These are phyloP conservation scores for Bruguiera sexangula DNA, from an alignment of 345 rosid species.

Conservation along the genomic window DNA sequence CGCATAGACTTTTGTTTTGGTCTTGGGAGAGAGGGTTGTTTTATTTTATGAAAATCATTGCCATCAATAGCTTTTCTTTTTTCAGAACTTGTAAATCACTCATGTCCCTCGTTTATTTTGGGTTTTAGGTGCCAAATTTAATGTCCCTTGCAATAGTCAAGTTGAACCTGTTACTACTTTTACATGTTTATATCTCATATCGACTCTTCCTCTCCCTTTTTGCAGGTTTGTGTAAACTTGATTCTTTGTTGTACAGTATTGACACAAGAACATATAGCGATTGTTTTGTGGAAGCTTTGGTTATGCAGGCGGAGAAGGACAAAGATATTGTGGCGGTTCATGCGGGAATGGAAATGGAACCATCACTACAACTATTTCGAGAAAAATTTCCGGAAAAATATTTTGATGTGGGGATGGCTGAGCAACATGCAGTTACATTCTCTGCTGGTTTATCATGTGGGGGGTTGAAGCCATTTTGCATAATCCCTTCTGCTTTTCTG, in stretches of 20 bases:
- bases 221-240: conserved; percentile 35
- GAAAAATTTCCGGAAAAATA: conserved; percentile 67
- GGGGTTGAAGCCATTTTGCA: conserved; percentile 90
- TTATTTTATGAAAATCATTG: too few species aligned
- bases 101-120: not conserved
- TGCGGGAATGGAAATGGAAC: conserved; percentile 81
- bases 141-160: not conserved
- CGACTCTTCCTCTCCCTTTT: not conserved
- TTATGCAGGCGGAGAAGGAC: conserved; percentile 78
- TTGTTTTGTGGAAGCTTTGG: conserved; percentile 76
- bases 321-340: conserved; percentile 75
- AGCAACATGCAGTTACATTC: conserved; percentile 94
- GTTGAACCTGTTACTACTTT: not conserved
- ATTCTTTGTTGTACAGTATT: conserved; percentile 19
- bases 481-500: conserved; percentile 79
- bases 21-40: not conserved
- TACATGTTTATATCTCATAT: not conserved
- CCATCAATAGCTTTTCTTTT: too few species aligned
- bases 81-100: too few species aligned
- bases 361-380: conserved; percentile 55
- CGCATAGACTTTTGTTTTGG: not conserved
- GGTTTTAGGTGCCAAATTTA: conserved; percentile 10
- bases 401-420: conserved; percentile 93
- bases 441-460: conserved; percentile 93
- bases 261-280: conserved; percentile 64